Conservation (phyloP, 352 stramenopile species). For the Saprolegnia parasitica region DNA sequence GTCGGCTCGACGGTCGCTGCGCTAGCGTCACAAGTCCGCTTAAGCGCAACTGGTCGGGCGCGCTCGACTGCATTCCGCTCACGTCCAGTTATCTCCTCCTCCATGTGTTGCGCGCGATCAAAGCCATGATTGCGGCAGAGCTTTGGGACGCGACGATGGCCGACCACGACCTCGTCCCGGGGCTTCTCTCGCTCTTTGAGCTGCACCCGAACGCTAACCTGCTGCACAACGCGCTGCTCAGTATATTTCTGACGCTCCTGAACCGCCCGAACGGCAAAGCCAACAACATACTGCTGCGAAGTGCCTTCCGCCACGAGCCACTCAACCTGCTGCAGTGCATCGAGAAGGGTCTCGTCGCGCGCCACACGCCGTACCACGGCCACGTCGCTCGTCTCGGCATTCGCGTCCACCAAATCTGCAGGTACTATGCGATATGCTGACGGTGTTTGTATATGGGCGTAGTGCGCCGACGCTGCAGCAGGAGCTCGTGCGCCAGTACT, state of each 20-base stretch:
- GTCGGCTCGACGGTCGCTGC: background rate
- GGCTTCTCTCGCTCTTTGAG: background rate
- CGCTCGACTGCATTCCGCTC: background rate
- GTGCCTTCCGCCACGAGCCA: background rate
- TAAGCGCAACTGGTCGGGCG: conserved; percentile 5
- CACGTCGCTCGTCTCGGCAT: background rate
- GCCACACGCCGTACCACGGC: background rate
- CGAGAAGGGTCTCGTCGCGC: background rate
- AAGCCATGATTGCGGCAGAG: background rate
- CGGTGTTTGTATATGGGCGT: background rate
- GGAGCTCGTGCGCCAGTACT: conserved; percentile 73
- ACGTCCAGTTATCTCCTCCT: conserved; percentile 4
- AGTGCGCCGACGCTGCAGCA: conserved; percentile 65
- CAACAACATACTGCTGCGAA: conserved; percentile 7
- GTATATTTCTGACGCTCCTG: background rate
- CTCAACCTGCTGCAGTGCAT: background rate
- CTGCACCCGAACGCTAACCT: background rate
- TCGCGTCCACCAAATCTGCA: conserved; percentile 2
- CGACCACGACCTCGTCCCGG: background rate
- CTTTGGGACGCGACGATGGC: conserved; percentile 2
- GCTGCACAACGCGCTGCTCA: background rate
- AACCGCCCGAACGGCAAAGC: conserved; percentile 5
- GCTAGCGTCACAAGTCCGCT: conserved; percentile 7
- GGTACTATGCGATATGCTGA: conserved; percentile 5
- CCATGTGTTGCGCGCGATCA: background rate